These are phyloP conservation scores for Kodamaea suecica DNA, from an alignment of 1,139 yeast species.

Conservation along the genomic window DNA sequence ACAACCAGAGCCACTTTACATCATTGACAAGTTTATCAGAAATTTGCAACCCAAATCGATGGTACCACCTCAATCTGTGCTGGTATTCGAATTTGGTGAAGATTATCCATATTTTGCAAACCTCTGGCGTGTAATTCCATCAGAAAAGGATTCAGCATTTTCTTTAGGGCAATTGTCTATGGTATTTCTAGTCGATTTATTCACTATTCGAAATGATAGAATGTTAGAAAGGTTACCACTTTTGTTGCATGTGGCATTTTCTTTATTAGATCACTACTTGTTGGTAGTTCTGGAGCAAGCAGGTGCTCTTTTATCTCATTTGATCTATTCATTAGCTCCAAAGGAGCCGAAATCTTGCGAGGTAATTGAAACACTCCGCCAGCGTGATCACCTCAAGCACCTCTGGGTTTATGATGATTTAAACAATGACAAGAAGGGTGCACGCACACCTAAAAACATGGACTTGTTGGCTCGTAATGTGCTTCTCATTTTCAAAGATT, in stretches of 20 bases:
- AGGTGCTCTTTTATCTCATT: constrained; percentile 65
- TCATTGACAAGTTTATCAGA: constrained; percentile 63
- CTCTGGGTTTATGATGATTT: constrained; percentile 90
- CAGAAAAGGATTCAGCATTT: constrained; percentile 72
- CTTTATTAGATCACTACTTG: constrained; percentile 82
- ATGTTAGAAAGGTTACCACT: constrained; percentile 61
- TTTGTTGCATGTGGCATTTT: constrained; percentile 78
- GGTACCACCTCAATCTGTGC: constrained; percentile 60
- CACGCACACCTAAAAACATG: constrained; percentile 86
- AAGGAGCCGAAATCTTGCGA: constrained; percentile 52
- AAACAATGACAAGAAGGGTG: constrained; percentile 72
- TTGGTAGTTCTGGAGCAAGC: constrained; percentile 85
- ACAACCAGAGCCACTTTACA: constrained; percentile 51
- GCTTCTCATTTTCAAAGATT: constrained; percentile 52
- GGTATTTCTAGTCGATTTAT: constrained; percentile 77
- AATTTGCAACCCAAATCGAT: constrained; percentile 80
- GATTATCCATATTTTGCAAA: constrained; percentile 70
- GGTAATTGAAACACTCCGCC: constrained; percentile 53
- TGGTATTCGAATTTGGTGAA: background rate
- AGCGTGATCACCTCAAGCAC: constrained; percentile 32
- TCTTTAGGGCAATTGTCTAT: constrained; percentile 86
- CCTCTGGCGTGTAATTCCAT: constrained; percentile 54
- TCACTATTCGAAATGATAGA: constrained; percentile 58
- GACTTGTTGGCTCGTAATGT: constrained; percentile 69
- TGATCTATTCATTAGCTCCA: constrained; percentile 63